A percentile compares a stretch with the other conserved stretches of the same genome.
Conservation (phyloP, 1,139 yeast species). For the Geotrichum reessii region DNA sequence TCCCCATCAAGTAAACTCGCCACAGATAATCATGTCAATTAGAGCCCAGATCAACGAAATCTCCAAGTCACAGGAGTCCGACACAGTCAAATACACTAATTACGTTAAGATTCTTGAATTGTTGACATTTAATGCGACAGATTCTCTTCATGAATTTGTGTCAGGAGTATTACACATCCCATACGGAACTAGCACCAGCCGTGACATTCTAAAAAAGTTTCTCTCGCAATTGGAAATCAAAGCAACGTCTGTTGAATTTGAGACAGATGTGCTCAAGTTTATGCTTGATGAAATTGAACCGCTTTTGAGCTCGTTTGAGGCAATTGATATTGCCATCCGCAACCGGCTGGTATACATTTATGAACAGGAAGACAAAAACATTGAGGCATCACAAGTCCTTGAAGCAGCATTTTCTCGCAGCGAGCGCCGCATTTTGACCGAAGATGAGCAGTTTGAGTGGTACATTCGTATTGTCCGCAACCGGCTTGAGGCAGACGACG, state of each 20-base stretch:
- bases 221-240: background rate
- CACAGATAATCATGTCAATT: conserved; percentile 7
- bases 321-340: conserved; percentile 24
- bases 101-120: conserved; percentile 1
- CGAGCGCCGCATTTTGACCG: conserved; percentile 25
- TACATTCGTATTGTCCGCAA: conserved; percentile 33
- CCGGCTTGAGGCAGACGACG: conserved; percentile 33
- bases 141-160: conserved; percentile 8
- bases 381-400: conserved; percentile 30
- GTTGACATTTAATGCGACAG: background rate
- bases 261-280: conserved; percentile 19
- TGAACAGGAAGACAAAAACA: conserved; percentile 26
- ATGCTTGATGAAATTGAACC: conserved; percentile 23
- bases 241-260: conserved; percentile 5
- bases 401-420: conserved; percentile 28
- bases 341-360: conserved; percentile 30
- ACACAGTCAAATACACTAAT: conserved; percentile 5
- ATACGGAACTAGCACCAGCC: conserved; percentile 16
- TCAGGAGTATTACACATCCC: conserved; percentile 14
- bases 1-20: background rate
- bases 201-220: conserved; percentile 10
- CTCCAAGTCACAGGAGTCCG: conserved; percentile 11
- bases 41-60: conserved; percentile 9
- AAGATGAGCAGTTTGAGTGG: conserved; percentile 29
- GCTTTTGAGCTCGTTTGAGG: conserved; percentile 28